Evolutionary conservation across 768 basidiomycete species (phyloP).

Genomic region (Tulasnella sp.): DNA sequence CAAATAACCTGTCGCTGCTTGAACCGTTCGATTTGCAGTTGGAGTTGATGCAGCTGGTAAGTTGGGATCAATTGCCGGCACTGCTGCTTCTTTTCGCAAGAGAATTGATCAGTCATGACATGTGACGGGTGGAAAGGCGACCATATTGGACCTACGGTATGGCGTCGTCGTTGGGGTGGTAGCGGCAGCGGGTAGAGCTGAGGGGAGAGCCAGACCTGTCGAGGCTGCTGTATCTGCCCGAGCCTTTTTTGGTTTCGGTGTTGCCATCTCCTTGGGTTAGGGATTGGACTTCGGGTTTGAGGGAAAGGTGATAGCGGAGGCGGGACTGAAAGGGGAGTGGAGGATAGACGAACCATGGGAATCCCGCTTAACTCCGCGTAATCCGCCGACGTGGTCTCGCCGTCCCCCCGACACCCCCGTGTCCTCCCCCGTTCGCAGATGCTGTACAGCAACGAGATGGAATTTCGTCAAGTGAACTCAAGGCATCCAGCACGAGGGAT

Average conservation of each 20-base stretch:
- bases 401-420: no score
- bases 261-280: neutral
- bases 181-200: neutral
- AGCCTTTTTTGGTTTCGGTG: constrained; percentile 9
- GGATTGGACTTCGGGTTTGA: neutral
- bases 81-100: constrained; percentile 34
- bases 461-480: no score
- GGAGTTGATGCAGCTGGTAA: constrained; percentile 43
- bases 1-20: constrained; percentile 21
- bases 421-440: no score
- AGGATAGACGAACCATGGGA: neutral
- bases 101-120: neutral
- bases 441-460: no score
- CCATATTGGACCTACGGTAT: neutral
- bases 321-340: neutral
- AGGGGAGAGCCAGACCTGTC: constrained; percentile 16
- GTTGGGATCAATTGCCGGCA: constrained; percentile 65
- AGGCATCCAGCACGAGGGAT: no score
- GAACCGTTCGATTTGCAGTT: constrained; percentile 27
- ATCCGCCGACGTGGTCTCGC: no score
- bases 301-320: no score
- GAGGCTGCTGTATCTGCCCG: constrained; percentile 12
- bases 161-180: neutral
- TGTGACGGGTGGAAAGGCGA: neutral
- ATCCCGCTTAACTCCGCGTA: no score